These are phyloP conservation scores for Neurospora sp. DNA, from an alignment of 495 filamentous ascomycete species.

Conservation along the genomic window DNA sequence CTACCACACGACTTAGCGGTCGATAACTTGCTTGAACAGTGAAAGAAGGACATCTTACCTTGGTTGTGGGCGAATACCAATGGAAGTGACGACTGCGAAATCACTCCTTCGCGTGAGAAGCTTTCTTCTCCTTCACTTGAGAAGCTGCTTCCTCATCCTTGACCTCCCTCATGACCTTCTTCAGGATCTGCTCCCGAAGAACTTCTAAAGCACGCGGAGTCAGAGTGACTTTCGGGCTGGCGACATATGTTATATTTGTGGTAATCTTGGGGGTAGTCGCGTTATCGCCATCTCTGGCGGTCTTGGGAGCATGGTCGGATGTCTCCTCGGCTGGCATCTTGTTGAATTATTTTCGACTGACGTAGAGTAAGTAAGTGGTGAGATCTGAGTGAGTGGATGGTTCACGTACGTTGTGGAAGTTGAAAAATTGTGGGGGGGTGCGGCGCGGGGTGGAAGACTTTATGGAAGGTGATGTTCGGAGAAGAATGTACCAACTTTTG, in stretches of 20 bases:
- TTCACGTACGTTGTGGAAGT: background rate
- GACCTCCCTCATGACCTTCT: background rate
- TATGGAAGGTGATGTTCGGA: background rate
- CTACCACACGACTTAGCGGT: background rate
- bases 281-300: background rate
- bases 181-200: background rate
- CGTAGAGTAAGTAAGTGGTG: background rate
- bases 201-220: background rate
- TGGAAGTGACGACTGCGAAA: background rate
- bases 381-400: background rate
- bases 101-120: background rate
- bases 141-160: background rate
- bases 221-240: background rate
- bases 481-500: background rate
- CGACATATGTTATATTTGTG: background rate
- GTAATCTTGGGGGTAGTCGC: background rate
- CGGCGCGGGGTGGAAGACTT: background rate
- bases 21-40: background rate
- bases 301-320: background rate
- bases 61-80: background rate
- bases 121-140: background rate
- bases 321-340: background rate
- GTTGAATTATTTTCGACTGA: background rate
- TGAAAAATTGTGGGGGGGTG: background rate
- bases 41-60: background rate